Evolutionary conservation across 148 eudicot species (phyloP), one percentile per base, ranked within the genome.

Genomic region (Polygonum aviculare): DNA sequence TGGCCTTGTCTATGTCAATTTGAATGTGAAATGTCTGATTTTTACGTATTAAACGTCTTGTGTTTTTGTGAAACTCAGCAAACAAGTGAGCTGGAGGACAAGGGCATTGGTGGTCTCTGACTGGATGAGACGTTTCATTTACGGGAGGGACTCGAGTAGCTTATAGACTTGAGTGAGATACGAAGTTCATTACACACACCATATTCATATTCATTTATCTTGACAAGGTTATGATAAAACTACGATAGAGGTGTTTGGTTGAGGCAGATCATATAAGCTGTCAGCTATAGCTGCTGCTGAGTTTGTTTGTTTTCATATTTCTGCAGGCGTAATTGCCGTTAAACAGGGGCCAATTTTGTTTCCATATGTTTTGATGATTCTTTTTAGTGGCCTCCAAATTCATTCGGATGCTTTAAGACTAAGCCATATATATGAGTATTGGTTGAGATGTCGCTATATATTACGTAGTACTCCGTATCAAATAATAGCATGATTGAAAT

Each of bases 81-180:
- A 89, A 80, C 93, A 80, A 83, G 93, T 93, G 15, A 93, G 98
- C 87, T 90, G 95, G 95, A 91, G 97, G 77, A 90, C 95, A 65
- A 87, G 97, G 81, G 86, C 87, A 0, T 81, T 89, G 79, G 95
- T 93, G 81, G 82, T 93, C 44, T 83, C 89, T 12, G 95, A 93
- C 80, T 93, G 97, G 97, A 77, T 51, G 11, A 87, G 91, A 78
- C 89, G 95, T 51, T 93, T 86, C 83, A 73, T 89, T 44, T 90
- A 87, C 51, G 98, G 98, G 31, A 89, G 98, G 83, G 95, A 93
- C 78, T 93, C 98, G 1, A 93, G 98, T 74, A 80, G 89, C 74
- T 87, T 89, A 12, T 84, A 79, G 77, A 40, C 74, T 18, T 12
- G 26, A 3, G 48, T 40, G 12, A 2, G 6, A n/a, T n/a, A 18